Evolutionary conservation across 2,329 filamentous ascomycete species (phyloP).

Genomic region (Hypoxylon sp.): DNA sequence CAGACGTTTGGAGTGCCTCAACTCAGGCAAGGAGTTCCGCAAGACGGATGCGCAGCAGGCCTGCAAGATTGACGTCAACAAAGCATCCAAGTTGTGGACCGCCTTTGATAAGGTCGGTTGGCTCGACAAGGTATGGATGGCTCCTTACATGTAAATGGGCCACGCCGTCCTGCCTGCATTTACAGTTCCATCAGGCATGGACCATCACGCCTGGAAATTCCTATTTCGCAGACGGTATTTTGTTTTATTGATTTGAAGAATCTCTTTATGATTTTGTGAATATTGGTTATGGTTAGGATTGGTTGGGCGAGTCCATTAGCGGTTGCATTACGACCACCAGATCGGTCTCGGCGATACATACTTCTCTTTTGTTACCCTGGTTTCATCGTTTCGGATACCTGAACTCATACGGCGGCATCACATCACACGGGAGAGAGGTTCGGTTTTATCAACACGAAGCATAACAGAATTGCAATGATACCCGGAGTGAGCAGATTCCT

Average conservation of each 20-base stretch:
- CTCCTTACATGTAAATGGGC: conserved; percentile 51
- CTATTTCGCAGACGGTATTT: conserved; percentile 2
- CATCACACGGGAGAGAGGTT: conserved; percentile 33
- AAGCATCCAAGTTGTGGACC: conserved; percentile 92
- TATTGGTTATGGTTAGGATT: conserved; percentile 23
- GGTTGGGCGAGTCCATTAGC: conserved; percentile 18
- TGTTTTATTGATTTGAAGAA: conserved; percentile 9
- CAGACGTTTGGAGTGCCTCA: conserved; percentile 76
- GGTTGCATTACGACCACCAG: conserved; percentile 29
- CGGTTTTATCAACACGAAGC: conserved; percentile 50
- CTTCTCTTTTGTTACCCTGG: conserved; percentile 33
- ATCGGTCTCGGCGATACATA: conserved; percentile 41
- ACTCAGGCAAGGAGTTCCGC: conserved; percentile 84
- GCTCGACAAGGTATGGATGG: conserved; percentile 72
- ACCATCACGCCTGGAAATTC: neutral
- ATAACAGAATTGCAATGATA: conserved; percentile 55
- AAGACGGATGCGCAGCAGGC: conserved; percentile 97
- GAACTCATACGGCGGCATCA: conserved; percentile 40
- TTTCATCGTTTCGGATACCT: conserved; percentile 26
- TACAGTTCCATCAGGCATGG: conserved; percentile 48
- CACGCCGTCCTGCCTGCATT: neutral
- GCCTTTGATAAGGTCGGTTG: conserved; percentile 90
- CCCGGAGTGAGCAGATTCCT: conserved; percentile 53
- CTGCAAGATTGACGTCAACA: conserved; percentile 99
- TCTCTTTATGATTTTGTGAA: conserved; percentile 30